These are phyloP conservation scores for Macadamia integrifolia DNA, from an alignment of 164 flowering plant species.

Conservation along the genomic window DNA sequence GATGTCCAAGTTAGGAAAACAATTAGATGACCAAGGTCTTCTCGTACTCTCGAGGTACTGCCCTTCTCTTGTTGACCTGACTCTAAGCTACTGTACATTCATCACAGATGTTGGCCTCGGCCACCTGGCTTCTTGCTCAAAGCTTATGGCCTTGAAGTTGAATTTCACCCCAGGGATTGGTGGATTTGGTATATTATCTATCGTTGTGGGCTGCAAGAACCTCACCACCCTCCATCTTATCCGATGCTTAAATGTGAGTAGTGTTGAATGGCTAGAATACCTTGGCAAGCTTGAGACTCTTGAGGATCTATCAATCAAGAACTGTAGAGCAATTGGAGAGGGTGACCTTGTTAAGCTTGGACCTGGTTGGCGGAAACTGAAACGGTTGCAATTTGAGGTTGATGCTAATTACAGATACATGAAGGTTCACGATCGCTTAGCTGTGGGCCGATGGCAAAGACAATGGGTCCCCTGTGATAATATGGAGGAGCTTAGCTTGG, in stretches of 20 bases:
- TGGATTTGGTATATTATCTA: constrained; percentile 67
- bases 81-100: constrained; percentile 66
- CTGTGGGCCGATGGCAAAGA: constrained; percentile 66
- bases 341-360: constrained; percentile 73
- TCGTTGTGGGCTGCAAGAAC: constrained; percentile 67
- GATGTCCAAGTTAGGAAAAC: constrained; percentile 82
- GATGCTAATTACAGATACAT: constrained; percentile 68
- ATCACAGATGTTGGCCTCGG: constrained; percentile 69
- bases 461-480: constrained; percentile 61
- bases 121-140: constrained; percentile 53
- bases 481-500: constrained; percentile 64
- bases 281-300: constrained; percentile 59
- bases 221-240: constrained; percentile 57
- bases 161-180: constrained; percentile 62
- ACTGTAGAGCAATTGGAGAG: constrained; percentile 81
- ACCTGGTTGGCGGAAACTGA: constrained; percentile 56
- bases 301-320: constrained; percentile 62
- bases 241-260: constrained; percentile 65
- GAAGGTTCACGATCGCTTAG: constrained; percentile 58
- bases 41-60: constrained; percentile 46
- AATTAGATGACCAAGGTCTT: constrained; percentile 75
- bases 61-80: constrained; percentile 48
- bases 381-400: constrained; percentile 63
- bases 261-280: constrained; percentile 77
- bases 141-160: constrained; percentile 60